Evolutionary conservation across 176 grass and related monocot species (phyloP).

Genomic region (Aegilops sharonensis): DNA sequence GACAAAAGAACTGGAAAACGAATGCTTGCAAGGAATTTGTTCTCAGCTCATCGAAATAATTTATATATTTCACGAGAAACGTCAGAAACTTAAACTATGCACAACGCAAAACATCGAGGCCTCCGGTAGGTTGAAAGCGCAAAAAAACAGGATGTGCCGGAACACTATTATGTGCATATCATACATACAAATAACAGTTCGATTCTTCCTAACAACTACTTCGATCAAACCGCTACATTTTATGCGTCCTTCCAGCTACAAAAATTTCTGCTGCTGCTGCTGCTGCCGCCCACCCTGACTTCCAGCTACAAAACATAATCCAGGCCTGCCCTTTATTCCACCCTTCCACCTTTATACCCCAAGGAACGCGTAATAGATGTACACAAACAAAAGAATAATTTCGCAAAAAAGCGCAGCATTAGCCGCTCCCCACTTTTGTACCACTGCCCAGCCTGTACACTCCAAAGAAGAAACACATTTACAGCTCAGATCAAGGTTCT

Average conservation of each 20-base stretch:
- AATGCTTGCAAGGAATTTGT: too few relatives aligned
- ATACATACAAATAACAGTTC: background rate
- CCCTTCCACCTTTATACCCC: constrained; percentile 23
- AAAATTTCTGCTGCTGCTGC: background rate
- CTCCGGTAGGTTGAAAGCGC: too few relatives aligned
- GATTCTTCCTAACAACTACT: background rate
- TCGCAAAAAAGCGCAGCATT: constrained; percentile 30
- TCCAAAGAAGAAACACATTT: background rate
- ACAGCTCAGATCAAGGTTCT: constrained; percentile 54
- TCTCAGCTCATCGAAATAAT: too few relatives aligned
- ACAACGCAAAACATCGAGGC: background rate
- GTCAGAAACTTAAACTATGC: background rate
- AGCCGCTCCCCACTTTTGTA: constrained; percentile 30
- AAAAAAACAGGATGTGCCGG: background rate
- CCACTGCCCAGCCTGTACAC: constrained; percentile 40
- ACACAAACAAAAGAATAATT: constrained; percentile 48
- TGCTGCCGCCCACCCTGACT: background rate
- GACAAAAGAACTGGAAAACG: too few relatives aligned
- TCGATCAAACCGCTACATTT: background rate
- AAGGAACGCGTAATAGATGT: constrained; percentile 44
- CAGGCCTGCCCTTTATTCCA: background rate
- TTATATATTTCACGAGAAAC: too few relatives aligned
- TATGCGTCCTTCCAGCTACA: background rate
- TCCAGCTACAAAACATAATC: constrained; percentile 45
- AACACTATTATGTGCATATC: background rate